Base-by-base conservation (phyloP, 139 green algal species). In the Limnomonas spitsbergensis region DNA sequence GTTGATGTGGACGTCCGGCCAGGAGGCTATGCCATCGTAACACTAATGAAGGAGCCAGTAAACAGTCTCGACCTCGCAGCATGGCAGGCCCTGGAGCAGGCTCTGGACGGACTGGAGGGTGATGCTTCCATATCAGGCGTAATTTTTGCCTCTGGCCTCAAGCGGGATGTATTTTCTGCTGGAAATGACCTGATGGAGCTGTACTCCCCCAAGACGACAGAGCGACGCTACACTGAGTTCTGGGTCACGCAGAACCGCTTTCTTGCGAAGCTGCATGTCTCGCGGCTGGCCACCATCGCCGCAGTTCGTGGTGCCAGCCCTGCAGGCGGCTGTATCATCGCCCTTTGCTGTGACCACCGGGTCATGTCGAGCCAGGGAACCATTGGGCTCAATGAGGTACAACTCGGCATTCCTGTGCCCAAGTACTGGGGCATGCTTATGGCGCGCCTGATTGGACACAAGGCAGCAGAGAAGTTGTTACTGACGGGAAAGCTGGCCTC, bases 241-340 rank as follows among this genome's bases (percentile, higher is more conserved):
- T 98, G 94, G 94, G 67, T 87, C 0, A 78, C 80, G 0, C 85
- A 87, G 40, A 97, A 95, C 73, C 53, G 68, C 34, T 95, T 95
- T 77, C 88, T 98, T 26, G 79, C 82, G 2, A 78, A 78, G 24
- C 80, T 98, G 34, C 80, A 91, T 40, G 36, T 32, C 37, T 92
- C 86, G 0, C 90, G 86, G 2, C 87, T 98, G 1, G 84, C 90
- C 29, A 97, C 94, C 0, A 79, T 97, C 2, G 86, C 90, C 1
- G 94, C 93, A 2, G 96, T 98, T 68, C 78, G 90, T 0, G 94
- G 94, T 27, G 91, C 92, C 24, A 97, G 94, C 81, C 94, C 94
- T n/a, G 94, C 94, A 6, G 94, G 94, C 38, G 94, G 94, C 9
- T 97, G 94, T 87, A 87, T 85, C 34, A 89, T 97, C 35, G 78